These are phyloP conservation scores for Keithomyces neogunnii DNA, from an alignment of 2,329 filamentous ascomycete genomes.

Conservation along the genomic window DNA sequence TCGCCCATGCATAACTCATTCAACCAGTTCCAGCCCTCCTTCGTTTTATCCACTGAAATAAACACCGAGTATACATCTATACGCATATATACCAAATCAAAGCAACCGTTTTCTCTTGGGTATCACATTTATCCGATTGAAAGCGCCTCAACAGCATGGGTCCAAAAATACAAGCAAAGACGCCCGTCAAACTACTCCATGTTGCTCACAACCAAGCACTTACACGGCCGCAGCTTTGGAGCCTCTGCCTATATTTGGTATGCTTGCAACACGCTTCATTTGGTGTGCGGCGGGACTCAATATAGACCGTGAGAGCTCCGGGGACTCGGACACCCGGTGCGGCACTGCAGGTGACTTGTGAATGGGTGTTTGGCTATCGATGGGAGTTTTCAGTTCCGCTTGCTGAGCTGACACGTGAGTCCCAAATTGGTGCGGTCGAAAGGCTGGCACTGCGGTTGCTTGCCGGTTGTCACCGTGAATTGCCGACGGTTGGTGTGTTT, in stretches of 20 bases:
- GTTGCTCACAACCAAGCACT: conserved; percentile 3
- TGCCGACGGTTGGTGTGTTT: conserved; percentile 32
- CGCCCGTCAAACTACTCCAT: conserved; percentile 11
- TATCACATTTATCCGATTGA: conserved; percentile 26
- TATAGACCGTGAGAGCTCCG: conserved; percentile 33
- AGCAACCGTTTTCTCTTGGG: conserved; percentile 22
- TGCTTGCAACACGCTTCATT: conserved; percentile 23
- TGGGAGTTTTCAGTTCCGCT: conserved; percentile 15
- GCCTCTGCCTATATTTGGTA: conserved; percentile 22
- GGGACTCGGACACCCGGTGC: conserved; percentile 28
- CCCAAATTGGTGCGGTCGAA: conserved; percentile 10
- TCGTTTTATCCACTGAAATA: not conserved
- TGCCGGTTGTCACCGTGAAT: conserved; percentile 5
- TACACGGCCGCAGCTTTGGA: conserved; percentile 27
- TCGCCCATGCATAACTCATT: conserved; percentile 4
- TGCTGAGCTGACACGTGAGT: conserved; percentile 6
- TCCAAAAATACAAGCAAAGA: not conserved
- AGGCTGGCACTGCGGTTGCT: not conserved
- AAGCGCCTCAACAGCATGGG: not conserved
- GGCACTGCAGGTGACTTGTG: conserved; percentile 19
- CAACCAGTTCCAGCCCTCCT: not conserved
- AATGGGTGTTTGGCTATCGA: conserved; percentile 14
- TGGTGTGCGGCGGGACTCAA: conserved; percentile 22
- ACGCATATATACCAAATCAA: conserved; percentile 6
- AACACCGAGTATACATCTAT: not conserved